Conservation (phyloP, 164 flowering plant genomes). For the Stephania cephalantha region DNA sequence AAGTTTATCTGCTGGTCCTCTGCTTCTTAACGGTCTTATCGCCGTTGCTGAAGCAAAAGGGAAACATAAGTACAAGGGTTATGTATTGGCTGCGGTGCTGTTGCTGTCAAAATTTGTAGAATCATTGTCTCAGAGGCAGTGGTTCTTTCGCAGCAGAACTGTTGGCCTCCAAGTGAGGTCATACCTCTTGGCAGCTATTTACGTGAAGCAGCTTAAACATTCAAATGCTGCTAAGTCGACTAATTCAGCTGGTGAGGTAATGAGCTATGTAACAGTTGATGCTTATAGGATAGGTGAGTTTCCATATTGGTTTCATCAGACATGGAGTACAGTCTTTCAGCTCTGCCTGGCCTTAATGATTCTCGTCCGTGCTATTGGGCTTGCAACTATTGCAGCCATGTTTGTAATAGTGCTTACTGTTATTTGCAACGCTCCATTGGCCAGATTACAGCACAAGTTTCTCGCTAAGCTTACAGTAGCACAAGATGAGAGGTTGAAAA, state of each 20-base stretch:
- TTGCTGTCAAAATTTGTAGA: conserved; percentile 49
- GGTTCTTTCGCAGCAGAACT: conserved; percentile 46
- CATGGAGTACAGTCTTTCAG: conserved; percentile 60
- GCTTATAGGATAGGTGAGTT: conserved; percentile 74
- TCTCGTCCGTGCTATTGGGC: conserved; percentile 46
- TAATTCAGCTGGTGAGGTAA: conserved; percentile 58
- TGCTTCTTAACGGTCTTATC: conserved; percentile 58
- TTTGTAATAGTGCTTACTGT: conserved; percentile 44
- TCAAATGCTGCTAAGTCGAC: conserved; percentile 41
- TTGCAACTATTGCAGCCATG: conserved; percentile 51
- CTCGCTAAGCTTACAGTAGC: conserved; percentile 52
- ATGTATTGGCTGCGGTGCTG: conserved; percentile 30
- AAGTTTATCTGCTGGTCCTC: conserved; percentile 42
- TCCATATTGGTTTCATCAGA: conserved; percentile 67
- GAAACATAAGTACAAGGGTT: conserved; percentile 44
- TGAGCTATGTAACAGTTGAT: conserved; percentile 62
- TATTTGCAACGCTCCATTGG: conserved; percentile 52
- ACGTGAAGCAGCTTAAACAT: conserved; percentile 49
- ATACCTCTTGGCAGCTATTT: conserved; percentile 57
- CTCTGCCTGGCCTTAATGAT: conserved; percentile 44
- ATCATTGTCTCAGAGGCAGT: conserved; percentile 59
- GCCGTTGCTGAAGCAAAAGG: conserved; percentile 50
- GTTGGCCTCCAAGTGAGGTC: conserved; percentile 59
- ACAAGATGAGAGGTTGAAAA: conserved; percentile 56
- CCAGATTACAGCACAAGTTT: conserved; percentile 51